These are phyloP conservation scores for Curvularia spicifera DNA, from an alignment of 2,329 filamentous ascomycete genomes.

Conservation along the genomic window DNA sequence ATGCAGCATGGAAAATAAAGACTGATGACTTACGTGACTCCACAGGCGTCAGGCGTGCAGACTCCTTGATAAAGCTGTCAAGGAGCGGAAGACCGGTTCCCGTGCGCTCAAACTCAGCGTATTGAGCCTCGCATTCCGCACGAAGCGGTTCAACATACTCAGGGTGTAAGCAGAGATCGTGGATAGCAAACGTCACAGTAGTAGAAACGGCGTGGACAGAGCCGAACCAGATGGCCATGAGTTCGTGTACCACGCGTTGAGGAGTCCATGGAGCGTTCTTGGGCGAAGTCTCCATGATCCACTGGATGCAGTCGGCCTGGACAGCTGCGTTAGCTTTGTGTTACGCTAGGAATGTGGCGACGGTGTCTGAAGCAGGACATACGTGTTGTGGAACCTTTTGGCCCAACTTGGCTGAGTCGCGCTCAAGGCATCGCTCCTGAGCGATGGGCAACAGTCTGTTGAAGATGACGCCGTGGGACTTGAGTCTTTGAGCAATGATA, in stretches of 20 bases:
- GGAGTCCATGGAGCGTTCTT: constrained; percentile 35
- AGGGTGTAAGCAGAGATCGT: constrained; percentile 25
- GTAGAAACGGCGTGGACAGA: constrained; percentile 39
- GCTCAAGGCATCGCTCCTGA: constrained; percentile 22
- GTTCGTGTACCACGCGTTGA: constrained; percentile 34
- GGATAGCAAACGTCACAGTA: constrained; percentile 25
- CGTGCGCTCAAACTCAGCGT: constrained; percentile 22
- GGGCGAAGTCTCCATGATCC: constrained; percentile 44
- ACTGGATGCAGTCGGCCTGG: constrained; percentile 42
- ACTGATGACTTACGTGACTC: constrained; percentile 22
- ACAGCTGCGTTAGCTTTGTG: background rate
- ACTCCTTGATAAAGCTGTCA: constrained; percentile 34
- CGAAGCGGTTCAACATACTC: constrained; percentile 28
- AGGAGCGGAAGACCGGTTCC: constrained; percentile 25
- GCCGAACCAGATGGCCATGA: constrained; percentile 49
- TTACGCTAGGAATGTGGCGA: no score
- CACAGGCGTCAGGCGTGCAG: constrained; percentile 25
- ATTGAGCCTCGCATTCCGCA: constrained; percentile 21
- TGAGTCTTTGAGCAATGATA: constrained; percentile 21
- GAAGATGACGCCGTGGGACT: constrained; percentile 24
- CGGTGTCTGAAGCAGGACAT: background rate
- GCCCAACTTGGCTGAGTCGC: constrained; percentile 19
- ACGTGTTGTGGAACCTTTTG: constrained; percentile 18
- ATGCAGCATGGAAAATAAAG: background rate
- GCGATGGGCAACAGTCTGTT: constrained; percentile 24